Evolutionary conservation across 108 stramenopile species (phyloP).

Genomic region (Skeletonema grethae): DNA sequence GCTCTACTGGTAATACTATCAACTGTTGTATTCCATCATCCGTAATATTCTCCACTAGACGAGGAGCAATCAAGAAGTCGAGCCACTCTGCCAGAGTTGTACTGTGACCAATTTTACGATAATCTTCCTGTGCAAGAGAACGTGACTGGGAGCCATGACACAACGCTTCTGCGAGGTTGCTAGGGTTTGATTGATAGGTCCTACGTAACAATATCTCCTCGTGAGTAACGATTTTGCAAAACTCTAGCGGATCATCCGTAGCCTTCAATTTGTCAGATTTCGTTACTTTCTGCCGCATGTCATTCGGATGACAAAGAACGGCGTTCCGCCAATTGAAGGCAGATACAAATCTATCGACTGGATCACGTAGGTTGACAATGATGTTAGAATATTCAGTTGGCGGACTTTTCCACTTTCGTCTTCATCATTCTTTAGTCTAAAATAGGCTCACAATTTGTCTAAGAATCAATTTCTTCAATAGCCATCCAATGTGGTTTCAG

Average conservation of each 20-base stretch:
- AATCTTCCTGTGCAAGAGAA: neutral
- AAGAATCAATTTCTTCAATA: too few relatives aligned
- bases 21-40: constrained; percentile 10
- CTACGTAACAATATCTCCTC: constrained; percentile 14
- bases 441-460: neutral
- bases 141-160: constrained; percentile 7
- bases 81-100: constrained; percentile 20
- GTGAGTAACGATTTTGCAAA: too few relatives aligned
- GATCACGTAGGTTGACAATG: constrained; percentile 60
- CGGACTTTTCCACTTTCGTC: neutral
- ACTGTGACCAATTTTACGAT: constrained; percentile 6
- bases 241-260: too few relatives aligned
- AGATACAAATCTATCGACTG: constrained; percentile 57
- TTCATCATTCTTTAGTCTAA: neutral
- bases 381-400: neutral
- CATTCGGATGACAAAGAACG: constrained; percentile 14
- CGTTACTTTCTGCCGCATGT: neutral
- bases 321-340: constrained; percentile 41
- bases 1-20: constrained; percentile 18
- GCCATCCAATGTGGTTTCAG: too few relatives aligned
- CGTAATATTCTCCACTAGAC: neutral
- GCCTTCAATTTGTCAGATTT: neutral
- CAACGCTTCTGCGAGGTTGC: constrained; percentile 21
- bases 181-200: constrained; percentile 18
- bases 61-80: constrained; percentile 18